These are phyloP conservation scores for Mycena amicta DNA, from an alignment of 768 basidiomycete species.

Conservation along the genomic window DNA sequence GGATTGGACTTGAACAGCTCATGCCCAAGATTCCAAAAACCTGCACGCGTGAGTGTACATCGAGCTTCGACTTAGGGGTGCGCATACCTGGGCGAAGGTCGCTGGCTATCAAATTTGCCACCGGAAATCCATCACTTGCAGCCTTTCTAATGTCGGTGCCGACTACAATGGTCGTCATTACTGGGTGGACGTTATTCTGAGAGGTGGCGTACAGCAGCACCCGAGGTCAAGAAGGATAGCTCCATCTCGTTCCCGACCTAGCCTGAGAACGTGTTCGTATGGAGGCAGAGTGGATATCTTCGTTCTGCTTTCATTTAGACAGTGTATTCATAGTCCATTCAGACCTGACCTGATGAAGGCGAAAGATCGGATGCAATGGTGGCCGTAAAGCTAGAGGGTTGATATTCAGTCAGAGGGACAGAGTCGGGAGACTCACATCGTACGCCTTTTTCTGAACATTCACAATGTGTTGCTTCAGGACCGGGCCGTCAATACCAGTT, in stretches of 20 bases:
- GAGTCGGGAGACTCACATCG: no score
- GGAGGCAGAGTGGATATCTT: constrained; percentile 39
- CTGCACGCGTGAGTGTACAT: no score
- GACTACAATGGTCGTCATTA: no score
- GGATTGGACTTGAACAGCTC: constrained; percentile 58
- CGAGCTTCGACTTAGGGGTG: no score
- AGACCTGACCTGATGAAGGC: constrained; percentile 25
- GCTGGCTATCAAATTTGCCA: constrained; percentile 37
- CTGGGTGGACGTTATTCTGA: no score
- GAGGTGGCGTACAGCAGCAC: constrained; percentile 51
- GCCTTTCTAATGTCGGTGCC: constrained; percentile 44
- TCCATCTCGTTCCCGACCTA: constrained; percentile 28
- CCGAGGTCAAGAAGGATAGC: constrained; percentile 46
- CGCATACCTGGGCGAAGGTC: constrained; percentile 40
- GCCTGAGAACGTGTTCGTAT: constrained; percentile 34
- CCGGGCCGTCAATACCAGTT: constrained; percentile 33
- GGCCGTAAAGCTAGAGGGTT: constrained; percentile 15
- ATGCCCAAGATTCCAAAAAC: constrained; percentile 68
- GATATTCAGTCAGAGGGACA: no score
- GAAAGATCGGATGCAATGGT: constrained; percentile 29
- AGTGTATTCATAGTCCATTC: background rate
- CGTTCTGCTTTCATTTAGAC: constrained; percentile 6
- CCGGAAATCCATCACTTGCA: constrained; percentile 43
- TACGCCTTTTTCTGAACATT: constrained; percentile 36
- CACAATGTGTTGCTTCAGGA: constrained; percentile 35